These are phyloP conservation scores for Rosa persica DNA, from an alignment of 306 rosid species.

Conservation along the genomic window DNA sequence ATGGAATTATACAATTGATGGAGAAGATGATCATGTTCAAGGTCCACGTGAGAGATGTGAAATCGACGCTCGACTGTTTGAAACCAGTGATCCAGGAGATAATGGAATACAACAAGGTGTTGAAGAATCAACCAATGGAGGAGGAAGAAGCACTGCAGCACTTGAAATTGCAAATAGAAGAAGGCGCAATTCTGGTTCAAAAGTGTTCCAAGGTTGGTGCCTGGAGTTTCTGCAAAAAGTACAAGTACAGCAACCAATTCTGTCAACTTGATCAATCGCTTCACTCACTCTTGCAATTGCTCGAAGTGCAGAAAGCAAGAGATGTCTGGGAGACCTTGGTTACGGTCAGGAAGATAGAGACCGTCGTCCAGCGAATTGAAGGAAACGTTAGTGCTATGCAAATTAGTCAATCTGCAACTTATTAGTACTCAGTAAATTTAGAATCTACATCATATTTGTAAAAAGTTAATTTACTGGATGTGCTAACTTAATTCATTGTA, in stretches of 20 bases:
- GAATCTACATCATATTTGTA: not conserved
- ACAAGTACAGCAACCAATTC: not conserved
- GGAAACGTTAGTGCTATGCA: not conserved
- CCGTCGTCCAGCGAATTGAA: slow-evolving; percentile 2
- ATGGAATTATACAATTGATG: not conserved
- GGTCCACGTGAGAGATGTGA: not conserved
- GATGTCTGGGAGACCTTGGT: not conserved
- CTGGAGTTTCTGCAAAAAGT: not conserved
- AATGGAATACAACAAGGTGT: not conserved
- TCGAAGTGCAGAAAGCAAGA: not conserved
- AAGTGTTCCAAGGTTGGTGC: not conserved
- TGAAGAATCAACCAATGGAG: not conserved
- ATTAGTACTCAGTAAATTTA: not conserved
- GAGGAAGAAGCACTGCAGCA: not conserved
- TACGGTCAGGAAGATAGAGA: not conserved
- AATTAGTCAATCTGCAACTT: not conserved
- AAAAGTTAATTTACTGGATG: not conserved
- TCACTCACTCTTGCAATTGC: not conserved
- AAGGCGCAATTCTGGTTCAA: not conserved
- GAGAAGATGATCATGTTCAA: not conserved
- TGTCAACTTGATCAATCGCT: not conserved
- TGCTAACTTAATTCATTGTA: not conserved
- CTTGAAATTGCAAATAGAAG: not conserved
- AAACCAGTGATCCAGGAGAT: not conserved
- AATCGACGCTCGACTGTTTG: not conserved